Base-by-base conservation (phyloP, 257 asterid genomes). In the Cruciata laevipes region DNA sequence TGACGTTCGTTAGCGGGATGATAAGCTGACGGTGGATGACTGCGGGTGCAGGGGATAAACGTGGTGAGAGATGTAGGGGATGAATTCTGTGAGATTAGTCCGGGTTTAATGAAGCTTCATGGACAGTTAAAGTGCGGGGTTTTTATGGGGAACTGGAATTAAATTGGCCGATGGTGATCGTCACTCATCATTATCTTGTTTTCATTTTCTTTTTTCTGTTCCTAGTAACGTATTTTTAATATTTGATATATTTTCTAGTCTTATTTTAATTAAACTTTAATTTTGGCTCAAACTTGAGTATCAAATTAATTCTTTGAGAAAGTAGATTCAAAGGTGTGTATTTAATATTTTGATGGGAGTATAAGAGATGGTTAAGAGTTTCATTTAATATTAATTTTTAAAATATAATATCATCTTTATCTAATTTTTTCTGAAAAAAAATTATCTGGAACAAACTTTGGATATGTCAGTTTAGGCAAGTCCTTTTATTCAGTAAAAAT, bases 61-160 rank as follows among this genome's bases (percentile, higher is more conserved):
- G 30, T 33, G 61, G 62, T 23, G 52, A 3, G 60, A 2, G 17
- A 14, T 14, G 69, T 33, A 68, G 38, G 30, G 62, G 33, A 68
- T 52, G 14, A 0, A 35, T 0, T 35, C 3, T 12, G n/a, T 14
- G 47, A 58, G 57, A 8, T 44, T 66, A 30, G 59, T 65, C 66
- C 49, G 40, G 33, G 44, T 59, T 69, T 69, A 27, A 47, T 59
- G 53, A 49, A 30, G 61, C 47, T 65, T 23, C 40, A 6, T 66
- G 33, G 11, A 10, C 20, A 30, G 27, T 49, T 27, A 51, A 30
- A 66, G 25, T 1, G 61, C 25, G 20, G 49, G 55, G 17, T 2
- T 42, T 44, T 69, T 44, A 33, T 2, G 20, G 73, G 52, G 31
- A 32, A 61, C 17, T 13, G 63, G 33, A 33, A 38, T 52, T 67